These are phyloP conservation scores for Pythium angustatum DNA, from an alignment of 352 stramenopile species.

Conservation along the genomic window DNA sequence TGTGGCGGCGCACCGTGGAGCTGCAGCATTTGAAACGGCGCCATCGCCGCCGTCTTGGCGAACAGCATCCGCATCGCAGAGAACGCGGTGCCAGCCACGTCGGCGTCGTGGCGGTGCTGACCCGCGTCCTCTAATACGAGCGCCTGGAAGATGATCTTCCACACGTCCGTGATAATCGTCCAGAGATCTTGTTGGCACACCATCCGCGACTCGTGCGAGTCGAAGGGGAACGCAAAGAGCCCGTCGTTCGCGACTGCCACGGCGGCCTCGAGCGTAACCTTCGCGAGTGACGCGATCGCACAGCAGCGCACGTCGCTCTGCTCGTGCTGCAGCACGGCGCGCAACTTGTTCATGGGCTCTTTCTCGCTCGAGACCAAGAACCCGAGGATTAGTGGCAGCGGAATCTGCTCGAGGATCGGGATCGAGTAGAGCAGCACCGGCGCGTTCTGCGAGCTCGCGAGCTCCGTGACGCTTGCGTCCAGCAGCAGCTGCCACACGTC, in stretches of 20 bases:
- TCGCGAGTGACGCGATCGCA: conserved; percentile 62
- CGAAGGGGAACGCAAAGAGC: conserved; percentile 74
- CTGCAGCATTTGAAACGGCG: conserved; percentile 34
- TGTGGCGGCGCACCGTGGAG: conserved; percentile 23
- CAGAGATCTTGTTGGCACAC: conserved; percentile 81
- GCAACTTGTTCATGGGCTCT: conserved; percentile 81
- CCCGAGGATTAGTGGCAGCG: conserved; percentile 53
- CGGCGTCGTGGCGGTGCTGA: conserved; percentile 20
- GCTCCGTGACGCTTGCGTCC: conserved; percentile 58
- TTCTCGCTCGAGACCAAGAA: conserved; percentile 69
- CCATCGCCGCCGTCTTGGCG: conserved; percentile 43
- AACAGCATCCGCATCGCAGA: conserved; percentile 61
- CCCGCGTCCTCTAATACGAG: conserved; percentile 30
- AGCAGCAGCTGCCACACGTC: conserved; percentile 69
- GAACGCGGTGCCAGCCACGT: conserved; percentile 52
- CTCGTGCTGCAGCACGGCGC: conserved; percentile 65
- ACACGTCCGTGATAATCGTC: conserved; percentile 74
- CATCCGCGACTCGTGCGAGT: conserved; percentile 80
- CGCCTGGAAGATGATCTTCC: conserved; percentile 80
- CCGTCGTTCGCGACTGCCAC: conserved; percentile 54
- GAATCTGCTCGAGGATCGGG: conserved; percentile 57
- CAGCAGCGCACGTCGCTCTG: conserved; percentile 55
- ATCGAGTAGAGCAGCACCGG: conserved; percentile 50
- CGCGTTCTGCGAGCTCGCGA: conserved; percentile 69
- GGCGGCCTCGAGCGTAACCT: conserved; percentile 50